Conservation (phyloP, 129 eudicot species). For the sunflower (Helianthus annuus) region HanXRQr2.0-SUNRISE NC_035437.2:171389406-171389905, state of each 20-base stretch:
- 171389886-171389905: neutral
- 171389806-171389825: neutral
- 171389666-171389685: neutral
- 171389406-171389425: constrained; percentile 13
- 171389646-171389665: neutral
- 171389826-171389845: neutral
- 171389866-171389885: neutral
- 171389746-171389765: neutral
- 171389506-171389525: neutral
- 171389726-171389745: neutral
- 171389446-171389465: constrained; percentile 21
- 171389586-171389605: neutral
- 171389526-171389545: neutral
- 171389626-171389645: neutral
- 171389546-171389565: neutral
- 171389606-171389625: neutral
- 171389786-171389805: constrained; percentile 2
- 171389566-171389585: neutral
- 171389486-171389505: neutral
- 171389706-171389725: neutral
- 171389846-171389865: constrained; percentile 1
- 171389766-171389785: neutral
- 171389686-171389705: neutral
- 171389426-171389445: constrained; percentile 20
- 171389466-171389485: neutral